These are phyloP conservation scores for Aeschynomene evenia DNA, from an alignment of 306 rosid genomes.

Conservation along the genomic window DNA sequence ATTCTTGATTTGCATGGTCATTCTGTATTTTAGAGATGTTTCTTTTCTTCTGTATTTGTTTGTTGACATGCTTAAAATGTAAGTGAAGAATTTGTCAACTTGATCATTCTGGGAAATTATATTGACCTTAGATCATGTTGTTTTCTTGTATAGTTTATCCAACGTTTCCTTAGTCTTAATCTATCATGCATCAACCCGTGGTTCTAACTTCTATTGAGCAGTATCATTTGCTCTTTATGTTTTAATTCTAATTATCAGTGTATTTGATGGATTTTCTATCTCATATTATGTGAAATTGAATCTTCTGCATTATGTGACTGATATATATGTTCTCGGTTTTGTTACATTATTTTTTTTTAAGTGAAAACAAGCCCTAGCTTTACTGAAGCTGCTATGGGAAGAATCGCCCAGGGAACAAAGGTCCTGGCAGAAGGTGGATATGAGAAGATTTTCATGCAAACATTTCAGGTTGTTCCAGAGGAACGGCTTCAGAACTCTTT, in stretches of 20 bases:
- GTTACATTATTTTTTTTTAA: conserved; percentile 30
- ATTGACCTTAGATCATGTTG: neutral
- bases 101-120: too few species aligned
- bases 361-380: conserved; percentile 94
- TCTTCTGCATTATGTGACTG: conserved; percentile 3
- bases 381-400: conserved; percentile 91
- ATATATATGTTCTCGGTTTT: conserved; percentile 24
- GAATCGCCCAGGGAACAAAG: conserved; percentile 96
- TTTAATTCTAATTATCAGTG: neutral
- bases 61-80: neutral
- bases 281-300: neutral
- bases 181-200: neutral
- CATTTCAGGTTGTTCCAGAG: conserved; percentile 75
- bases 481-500: conserved; percentile 76
- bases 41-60: neutral
- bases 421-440: conserved; percentile 93
- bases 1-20: too few species aligned
- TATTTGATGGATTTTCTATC: neutral
- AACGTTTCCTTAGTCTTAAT: neutral
- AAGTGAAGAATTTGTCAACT: neutral
- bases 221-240: neutral
- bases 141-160: neutral
- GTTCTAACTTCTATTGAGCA: neutral
- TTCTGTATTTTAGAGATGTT: neutral
- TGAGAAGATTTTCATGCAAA: conserved; percentile 69